phyloP scores from a whole-genome alignment of 1,139 yeast genomes.

The Hyphopichia khmerensis region DNA sequence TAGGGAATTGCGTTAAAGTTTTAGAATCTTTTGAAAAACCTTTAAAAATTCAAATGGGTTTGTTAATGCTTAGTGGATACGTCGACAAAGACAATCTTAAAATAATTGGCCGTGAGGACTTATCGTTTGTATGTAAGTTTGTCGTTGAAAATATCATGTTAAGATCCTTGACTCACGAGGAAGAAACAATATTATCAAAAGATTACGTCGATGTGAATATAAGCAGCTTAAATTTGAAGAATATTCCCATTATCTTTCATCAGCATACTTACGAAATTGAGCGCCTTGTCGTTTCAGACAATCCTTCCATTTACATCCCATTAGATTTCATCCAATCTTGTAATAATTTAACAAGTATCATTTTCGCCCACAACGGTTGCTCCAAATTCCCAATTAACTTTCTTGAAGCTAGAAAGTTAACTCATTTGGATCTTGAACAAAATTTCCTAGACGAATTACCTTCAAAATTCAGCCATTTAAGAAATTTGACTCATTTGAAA shows the following conservation, averaged over 20 bases:
- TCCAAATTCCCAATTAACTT: conserved; percentile 73
- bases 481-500: conserved; percentile 54
- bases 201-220: conserved; percentile 77
- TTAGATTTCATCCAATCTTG: conserved; percentile 85
- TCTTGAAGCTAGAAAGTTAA: conserved; percentile 64
- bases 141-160: conserved; percentile 72
- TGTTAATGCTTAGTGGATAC: conserved; percentile 78
- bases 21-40: conserved; percentile 76
- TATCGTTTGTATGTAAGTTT: conserved; percentile 83
- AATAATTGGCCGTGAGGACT: conserved; percentile 83
- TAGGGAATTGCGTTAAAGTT: conserved; percentile 78
- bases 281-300: conserved; percentile 78
- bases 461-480: conserved; percentile 50
- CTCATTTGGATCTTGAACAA: conserved; percentile 75
- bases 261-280: conserved; percentile 82
- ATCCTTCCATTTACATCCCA: conserved; percentile 83
- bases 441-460: conserved; percentile 71
- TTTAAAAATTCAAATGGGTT: conserved; percentile 69
- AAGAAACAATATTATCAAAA: conserved; percentile 60
- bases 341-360: conserved; percentile 62
- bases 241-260: conserved; percentile 80
- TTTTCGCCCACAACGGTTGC: conserved; percentile 73
- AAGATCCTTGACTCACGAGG: conserved; percentile 65
- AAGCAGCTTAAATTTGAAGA: conserved; percentile 72
- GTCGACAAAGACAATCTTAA: conserved; percentile 70